Evolutionary conservation across 257 asterid species (phyloP), one percentile per base, ranked within the genome.

Genomic region (Gentiana macrophylla): DNA sequence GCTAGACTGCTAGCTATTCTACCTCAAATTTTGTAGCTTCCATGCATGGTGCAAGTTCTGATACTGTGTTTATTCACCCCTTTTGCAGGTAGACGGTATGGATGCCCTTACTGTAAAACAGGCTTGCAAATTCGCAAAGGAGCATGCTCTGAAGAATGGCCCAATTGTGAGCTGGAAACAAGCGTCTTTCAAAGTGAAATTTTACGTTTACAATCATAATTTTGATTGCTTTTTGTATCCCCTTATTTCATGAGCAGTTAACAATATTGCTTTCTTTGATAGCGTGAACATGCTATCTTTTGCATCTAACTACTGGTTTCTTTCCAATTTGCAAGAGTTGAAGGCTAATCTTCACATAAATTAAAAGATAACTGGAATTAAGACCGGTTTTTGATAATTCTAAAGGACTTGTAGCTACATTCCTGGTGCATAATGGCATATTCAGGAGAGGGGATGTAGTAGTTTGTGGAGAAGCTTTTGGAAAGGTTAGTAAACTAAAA

Each of bases 361-460:
- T 67, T 95, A 97, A 61, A 86, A 77, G 79, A 97, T 97, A 56
- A 84, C 97, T 37, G 43, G 95, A 89, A 75, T 88, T 56, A 97
- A 92, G 77, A 97, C 99, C 37, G 91, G 95, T 57, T 94, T 50
- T 4, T 11, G 47, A 15, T 44, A 45, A 38, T 75, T 78, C 97
- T 67, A 92, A 61, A 78, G 99, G 99, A 50, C 86, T 97, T 61
- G 68, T 88, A 50, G 94, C 94, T 62, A 83, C 99, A 56, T 86
- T 92, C 77, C 89, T 92, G 57, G 97, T 92, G 66, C 99, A 88
- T 73, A 92, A 86, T 60, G 99, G 99, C 67, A 88, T 94, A 33
- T 83, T 92, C 56, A 86, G 70, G 74, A 79, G 76, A 76, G 99
- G 99, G 58, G 91, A 92, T 62, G 62, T 86, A 12, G 70, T 88